These are phyloP conservation scores for Acanthamoeba royreba DNA, from an alignment of 208 protist genomes.

Conservation along the genomic window DNA sequence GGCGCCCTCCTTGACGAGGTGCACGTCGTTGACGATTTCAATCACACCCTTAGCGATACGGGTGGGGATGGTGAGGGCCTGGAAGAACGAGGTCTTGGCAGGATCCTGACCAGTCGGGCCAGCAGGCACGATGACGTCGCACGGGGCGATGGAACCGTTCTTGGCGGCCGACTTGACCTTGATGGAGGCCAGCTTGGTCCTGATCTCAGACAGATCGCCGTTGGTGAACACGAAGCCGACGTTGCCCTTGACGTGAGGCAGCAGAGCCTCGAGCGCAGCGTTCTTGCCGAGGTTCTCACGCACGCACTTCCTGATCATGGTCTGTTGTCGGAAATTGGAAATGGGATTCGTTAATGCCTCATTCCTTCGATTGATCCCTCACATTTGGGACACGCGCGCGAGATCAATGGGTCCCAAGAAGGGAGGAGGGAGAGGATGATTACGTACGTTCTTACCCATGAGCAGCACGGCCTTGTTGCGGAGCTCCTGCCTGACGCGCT, in stretches of 20 bases:
- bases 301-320: slow-evolving; percentile 94
- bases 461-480: slow-evolving; percentile 93
- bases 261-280: slow-evolving; percentile 73
- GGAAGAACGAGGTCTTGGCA: slow-evolving; percentile 98
- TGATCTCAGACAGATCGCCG: slow-evolving; percentile 88
- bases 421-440: background rate
- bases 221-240: slow-evolving; percentile 98
- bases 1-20: slow-evolving; percentile 92
- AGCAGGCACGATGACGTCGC: slow-evolving; percentile 93
- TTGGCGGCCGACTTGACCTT: slow-evolving; percentile 86
- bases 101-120: slow-evolving; percentile 97
- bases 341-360: background rate
- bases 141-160: slow-evolving; percentile 88
- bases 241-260: slow-evolving; percentile 91
- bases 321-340: slow-evolving; percentile 64
- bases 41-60: slow-evolving; percentile 99
- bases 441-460: slow-evolving; percentile 96
- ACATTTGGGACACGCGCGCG: too few species aligned
- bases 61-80: slow-evolving; percentile 98
- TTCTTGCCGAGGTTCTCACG: slow-evolving; percentile 78
- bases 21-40: slow-evolving; percentile 96
- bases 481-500: slow-evolving; percentile 92
- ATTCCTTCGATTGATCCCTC: background rate
- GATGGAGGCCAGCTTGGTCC: slow-evolving; percentile 83
- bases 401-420: too few species aligned